These are phyloP conservation scores for Margaritispora aquatica DNA, from an alignment of 495 filamentous ascomycete genomes.

Conservation along the genomic window DNA sequence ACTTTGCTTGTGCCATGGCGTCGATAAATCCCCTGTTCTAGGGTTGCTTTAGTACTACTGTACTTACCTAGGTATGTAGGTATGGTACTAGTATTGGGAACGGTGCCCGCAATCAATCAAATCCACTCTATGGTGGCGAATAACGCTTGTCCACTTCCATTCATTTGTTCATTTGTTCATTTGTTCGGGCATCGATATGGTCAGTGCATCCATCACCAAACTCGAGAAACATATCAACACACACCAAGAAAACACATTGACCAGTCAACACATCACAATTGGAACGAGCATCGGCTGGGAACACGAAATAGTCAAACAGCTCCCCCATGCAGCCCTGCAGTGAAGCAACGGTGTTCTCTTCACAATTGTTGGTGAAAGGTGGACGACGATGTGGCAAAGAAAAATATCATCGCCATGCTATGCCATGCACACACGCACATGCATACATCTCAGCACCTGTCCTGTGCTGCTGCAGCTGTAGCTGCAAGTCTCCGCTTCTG, in stretches of 20 bases:
- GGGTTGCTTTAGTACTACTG: too few species aligned
- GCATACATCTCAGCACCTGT: too few species aligned
- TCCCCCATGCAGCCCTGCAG: not conserved
- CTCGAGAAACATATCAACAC: not conserved
- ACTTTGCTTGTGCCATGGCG: not conserved
- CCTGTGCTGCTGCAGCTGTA: not conserved
- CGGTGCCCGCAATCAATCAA: not conserved
- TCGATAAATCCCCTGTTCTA: too few species aligned
- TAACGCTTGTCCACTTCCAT: too few species aligned
- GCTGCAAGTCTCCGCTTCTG: slow-evolving; percentile 2
- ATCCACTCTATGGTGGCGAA: not conserved
- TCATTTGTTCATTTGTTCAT: not conserved
- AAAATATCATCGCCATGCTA: too few species aligned
- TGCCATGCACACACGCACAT: too few species aligned
- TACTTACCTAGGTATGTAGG: too few species aligned
- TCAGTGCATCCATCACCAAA: not conserved
- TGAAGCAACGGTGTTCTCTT: not conserved
- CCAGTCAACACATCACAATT: not conserved
- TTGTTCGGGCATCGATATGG: not conserved
- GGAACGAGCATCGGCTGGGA: not conserved
- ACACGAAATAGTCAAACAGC: too few species aligned
- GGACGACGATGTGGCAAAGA: not conserved
- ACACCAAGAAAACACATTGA: not conserved
- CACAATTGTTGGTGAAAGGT: not conserved
- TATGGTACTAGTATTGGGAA: not conserved